phyloP scores from a whole-genome alignment of 2,329 filamentous ascomycete species.

The Elsinoe perseae region DNA sequence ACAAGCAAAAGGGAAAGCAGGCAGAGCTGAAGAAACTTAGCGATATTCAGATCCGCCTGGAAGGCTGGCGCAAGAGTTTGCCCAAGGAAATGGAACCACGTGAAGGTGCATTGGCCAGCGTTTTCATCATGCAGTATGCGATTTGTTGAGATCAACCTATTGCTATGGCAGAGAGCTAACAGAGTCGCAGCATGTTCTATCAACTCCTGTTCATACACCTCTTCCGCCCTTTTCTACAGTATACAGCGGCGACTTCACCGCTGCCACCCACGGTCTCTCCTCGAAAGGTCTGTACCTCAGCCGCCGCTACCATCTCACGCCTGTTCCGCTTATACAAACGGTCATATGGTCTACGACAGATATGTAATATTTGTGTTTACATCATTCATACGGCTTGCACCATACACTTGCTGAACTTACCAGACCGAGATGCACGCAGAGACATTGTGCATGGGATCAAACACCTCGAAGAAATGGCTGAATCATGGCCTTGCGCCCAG shows the following conservation, averaged over 20 bases:
- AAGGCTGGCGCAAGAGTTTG: constrained; percentile 78
- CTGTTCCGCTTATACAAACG: constrained; percentile 92
- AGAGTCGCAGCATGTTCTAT: constrained; percentile 75
- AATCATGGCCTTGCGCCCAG: constrained; percentile 85
- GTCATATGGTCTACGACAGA: constrained; percentile 80
- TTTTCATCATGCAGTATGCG: constrained; percentile 78
- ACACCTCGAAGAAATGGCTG: constrained; percentile 89
- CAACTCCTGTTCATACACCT: constrained; percentile 92
- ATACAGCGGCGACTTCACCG: constrained; percentile 70
- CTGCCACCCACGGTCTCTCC: constrained; percentile 83
- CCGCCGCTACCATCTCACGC: constrained; percentile 83
- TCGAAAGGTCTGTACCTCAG: constrained; percentile 81
- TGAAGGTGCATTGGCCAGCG: constrained; percentile 80
- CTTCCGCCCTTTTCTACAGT: constrained; percentile 91
- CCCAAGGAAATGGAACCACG: constrained; percentile 82
- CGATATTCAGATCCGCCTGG: constrained; percentile 80
- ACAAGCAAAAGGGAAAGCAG: constrained; percentile 61
- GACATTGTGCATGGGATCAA: constrained; percentile 88
- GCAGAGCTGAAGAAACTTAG: constrained; percentile 86
- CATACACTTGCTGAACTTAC: constrained; percentile 86
- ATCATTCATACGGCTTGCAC: constrained; percentile 92
- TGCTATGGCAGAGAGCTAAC: not conserved
- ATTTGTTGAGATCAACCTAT: not conserved
- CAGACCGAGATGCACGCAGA: constrained; percentile 80
- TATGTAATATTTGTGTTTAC: constrained; percentile 94